Conservation (phyloP, 2,329 filamentous ascomycete species). For the Talaromyces sp. region DNA sequence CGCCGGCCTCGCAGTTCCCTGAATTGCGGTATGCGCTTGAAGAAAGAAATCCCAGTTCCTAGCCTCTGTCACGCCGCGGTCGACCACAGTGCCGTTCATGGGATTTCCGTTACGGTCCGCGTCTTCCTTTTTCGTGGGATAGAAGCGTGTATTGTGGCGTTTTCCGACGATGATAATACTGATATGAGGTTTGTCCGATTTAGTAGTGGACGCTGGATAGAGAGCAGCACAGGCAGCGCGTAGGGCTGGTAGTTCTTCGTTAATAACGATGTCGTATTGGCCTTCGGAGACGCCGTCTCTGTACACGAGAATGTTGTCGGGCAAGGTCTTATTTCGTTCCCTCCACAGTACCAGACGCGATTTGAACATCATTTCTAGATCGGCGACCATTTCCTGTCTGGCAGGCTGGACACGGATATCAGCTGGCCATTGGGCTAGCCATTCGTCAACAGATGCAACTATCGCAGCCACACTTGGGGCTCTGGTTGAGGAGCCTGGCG, state of each 20-base stretch:
- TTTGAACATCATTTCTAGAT: conserved; percentile 58
- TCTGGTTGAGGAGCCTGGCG: conserved; percentile 53
- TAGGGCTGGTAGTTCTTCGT: conserved; percentile 56
- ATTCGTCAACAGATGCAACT: conserved; percentile 67
- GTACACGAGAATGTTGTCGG: conserved; percentile 75
- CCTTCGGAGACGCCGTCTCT: conserved; percentile 87
- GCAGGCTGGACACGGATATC: conserved; percentile 62
- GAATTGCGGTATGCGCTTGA: conserved; percentile 72
- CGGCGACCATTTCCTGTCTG: conserved; percentile 67
- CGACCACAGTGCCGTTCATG: conserved; percentile 73
- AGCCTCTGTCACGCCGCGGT: conserved; percentile 73
- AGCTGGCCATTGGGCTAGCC: conserved; percentile 74
- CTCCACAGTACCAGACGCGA: conserved; percentile 64
- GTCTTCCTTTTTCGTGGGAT: conserved; percentile 55
- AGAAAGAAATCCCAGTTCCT: conserved; percentile 81
- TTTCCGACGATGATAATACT: conserved; percentile 79
- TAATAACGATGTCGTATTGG: conserved; percentile 67
- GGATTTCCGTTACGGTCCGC: conserved; percentile 62
- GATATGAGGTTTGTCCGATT: conserved; percentile 55
- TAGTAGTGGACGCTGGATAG: conserved; percentile 52
- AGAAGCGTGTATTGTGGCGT: conserved; percentile 84
- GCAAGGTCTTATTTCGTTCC: conserved; percentile 54
- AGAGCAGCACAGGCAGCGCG: conserved; percentile 57
- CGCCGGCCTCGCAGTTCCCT: conserved; percentile 77
- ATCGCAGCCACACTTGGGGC: conserved; percentile 76